Evolutionary conservation across 176 grass and related monocot genomes (phyloP).

Genomic region (Elaeis guineensis): DNA sequence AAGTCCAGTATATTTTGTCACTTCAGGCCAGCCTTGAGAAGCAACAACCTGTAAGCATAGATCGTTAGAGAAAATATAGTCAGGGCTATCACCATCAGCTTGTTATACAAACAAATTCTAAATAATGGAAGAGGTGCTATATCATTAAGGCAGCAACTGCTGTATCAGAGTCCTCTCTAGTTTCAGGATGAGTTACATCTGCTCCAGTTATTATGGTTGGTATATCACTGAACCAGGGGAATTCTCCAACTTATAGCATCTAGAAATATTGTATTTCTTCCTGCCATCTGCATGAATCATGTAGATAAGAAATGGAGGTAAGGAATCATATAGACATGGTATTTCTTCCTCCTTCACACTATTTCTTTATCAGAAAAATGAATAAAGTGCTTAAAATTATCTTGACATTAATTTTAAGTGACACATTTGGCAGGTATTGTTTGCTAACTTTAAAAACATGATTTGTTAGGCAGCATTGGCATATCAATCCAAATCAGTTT

Average conservation of each 20-base stretch:
- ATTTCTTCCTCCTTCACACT: no score
- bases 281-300: conserved; percentile 66
- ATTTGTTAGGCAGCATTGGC: conserved; percentile 93
- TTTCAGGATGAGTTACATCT: conserved; percentile 97
- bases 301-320: conserved; percentile 10
- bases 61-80: conserved; percentile 4
- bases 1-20: conserved; percentile 63
- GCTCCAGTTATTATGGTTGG: conserved; percentile 98
- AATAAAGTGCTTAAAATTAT: conserved; percentile 22
- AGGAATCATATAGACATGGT: no score
- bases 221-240: conserved; percentile 93
- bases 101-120: no score
- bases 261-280: conserved; percentile 88
- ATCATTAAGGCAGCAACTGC: no score
- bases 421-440: conserved; percentile 95
- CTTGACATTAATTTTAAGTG: conserved; percentile 99
- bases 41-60: conserved; percentile 44
- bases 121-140: no score
- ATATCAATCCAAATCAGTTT: conserved; percentile 94
- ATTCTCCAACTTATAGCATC: conserved; percentile 97
- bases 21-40: conserved; percentile 75
- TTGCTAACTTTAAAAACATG: conserved; percentile 99
- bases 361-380: no score
- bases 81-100: not conserved
- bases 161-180: no score